These are phyloP conservation scores for Pisolithus tinctorius DNA, from an alignment of 768 basidiomycete genomes.

Conservation along the genomic window DNA sequence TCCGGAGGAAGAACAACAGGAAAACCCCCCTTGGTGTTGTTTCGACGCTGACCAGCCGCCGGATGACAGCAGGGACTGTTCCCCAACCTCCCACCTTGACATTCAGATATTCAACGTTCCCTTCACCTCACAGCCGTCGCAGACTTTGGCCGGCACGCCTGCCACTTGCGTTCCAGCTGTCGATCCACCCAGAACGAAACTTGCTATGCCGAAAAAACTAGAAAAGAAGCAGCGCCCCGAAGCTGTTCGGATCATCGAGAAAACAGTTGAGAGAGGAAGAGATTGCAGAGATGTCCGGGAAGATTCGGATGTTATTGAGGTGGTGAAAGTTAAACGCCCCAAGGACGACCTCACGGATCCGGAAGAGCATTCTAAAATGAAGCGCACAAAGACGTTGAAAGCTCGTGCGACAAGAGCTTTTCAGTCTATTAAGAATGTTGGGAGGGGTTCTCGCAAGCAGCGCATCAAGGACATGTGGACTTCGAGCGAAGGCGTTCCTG, in stretches of 20 bases:
- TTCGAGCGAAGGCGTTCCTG: constrained; percentile 21
- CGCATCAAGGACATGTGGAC: constrained; percentile 34
- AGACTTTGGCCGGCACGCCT: constrained; percentile 1
- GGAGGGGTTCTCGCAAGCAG: constrained; percentile 29
- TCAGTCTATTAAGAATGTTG: constrained; percentile 39
- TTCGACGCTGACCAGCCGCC: constrained; percentile 42
- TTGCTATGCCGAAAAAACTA: constrained; percentile 14
- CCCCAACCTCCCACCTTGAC: constrained; percentile 16
- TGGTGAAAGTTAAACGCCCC: constrained; percentile 47
- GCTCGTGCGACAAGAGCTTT: constrained; percentile 43
- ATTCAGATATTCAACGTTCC: constrained; percentile 29
- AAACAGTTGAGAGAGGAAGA: constrained; percentile 7
- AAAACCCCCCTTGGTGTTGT: constrained; percentile 48
- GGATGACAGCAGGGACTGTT: constrained; percentile 11
- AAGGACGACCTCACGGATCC: constrained; percentile 17
- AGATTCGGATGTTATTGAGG: constrained; percentile 47
- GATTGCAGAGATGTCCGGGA: constrained; percentile 36
- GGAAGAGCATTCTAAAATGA: constrained; percentile 19
- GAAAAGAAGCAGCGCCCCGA: constrained; percentile 27
- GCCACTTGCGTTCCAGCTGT: constrained; percentile 3
- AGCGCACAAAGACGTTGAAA: constrained; percentile 37
- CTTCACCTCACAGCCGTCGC: constrained; percentile 13
- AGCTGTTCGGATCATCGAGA: constrained; percentile 18
- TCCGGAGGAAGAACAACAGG: constrained; percentile 47
- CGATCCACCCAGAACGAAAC: constrained; percentile 7